Evolutionary conservation across 225 moss, liverwort and hornwort genomes (phyloP).

Genomic region (Thuidium tamariscinum): DNA sequence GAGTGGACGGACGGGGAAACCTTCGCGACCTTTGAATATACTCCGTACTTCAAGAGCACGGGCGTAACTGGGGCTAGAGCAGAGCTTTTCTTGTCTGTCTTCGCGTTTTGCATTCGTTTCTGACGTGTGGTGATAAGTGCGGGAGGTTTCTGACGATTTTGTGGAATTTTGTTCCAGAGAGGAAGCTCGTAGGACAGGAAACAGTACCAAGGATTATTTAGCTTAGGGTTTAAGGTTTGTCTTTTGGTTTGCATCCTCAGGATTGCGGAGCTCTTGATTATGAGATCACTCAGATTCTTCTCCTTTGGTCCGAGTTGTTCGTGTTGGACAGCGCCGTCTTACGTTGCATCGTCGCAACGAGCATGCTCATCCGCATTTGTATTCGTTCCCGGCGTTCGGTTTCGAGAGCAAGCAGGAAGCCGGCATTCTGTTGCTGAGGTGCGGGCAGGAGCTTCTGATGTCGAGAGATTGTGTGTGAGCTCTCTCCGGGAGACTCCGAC

Average conservation of each 20-base stretch:
- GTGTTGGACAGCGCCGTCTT: slow-evolving; percentile 22
- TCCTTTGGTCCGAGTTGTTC: slow-evolving; percentile 25
- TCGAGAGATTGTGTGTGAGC: background rate
- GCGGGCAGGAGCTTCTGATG: background rate
- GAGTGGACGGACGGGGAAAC: background rate
- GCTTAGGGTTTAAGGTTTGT: background rate
- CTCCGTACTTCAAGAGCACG: background rate
- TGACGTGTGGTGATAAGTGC: background rate
- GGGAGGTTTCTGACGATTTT: background rate
- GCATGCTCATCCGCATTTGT: slow-evolving; percentile 1
- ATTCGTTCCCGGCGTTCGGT: slow-evolving; percentile 6
- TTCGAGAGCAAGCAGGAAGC: background rate
- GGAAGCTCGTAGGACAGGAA: background rate
- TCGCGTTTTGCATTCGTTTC: background rate
- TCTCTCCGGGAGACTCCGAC: background rate
- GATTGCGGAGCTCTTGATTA: slow-evolving; percentile 4
- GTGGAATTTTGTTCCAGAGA: background rate
- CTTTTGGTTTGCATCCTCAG: background rate
- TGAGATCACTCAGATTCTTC: slow-evolving; percentile 42
- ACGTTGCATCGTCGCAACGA: slow-evolving; percentile 12
- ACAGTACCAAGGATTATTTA: background rate
- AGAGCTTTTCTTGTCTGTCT: background rate
- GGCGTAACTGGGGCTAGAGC: background rate
- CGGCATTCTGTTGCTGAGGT: background rate
- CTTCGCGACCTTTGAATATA: background rate